A percentile compares a stretch with the other conserved stretches of the same genome.
Conservation (phyloP, 108 stramenopile species). For the Nitzschia palea region DNA sequence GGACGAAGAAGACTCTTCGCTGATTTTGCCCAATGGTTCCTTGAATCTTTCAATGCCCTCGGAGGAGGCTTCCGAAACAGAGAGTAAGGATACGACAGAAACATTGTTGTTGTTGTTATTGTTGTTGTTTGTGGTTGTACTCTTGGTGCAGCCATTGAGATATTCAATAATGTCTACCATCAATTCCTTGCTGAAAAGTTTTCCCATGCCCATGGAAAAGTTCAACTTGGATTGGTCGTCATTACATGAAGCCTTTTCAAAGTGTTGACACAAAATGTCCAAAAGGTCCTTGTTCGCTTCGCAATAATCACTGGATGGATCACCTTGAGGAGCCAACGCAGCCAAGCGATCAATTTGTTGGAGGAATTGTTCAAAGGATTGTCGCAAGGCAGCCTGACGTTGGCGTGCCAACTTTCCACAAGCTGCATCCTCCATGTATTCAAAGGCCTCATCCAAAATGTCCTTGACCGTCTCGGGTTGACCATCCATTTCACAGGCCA, state of each 20-base stretch:
- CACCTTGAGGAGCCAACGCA: not conserved
- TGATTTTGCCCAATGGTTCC: conserved; percentile 1
- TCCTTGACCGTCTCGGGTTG: conserved; percentile 11
- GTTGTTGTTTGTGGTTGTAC: too few species aligned
- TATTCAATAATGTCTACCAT: not conserved
- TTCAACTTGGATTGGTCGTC: too few species aligned
- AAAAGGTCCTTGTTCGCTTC: not conserved
- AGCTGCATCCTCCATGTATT: not conserved
- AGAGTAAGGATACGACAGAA: not conserved
- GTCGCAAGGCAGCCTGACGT: conserved; percentile 2
- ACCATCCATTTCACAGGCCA: conserved; percentile 14
- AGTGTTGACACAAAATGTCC: conserved; percentile 3
- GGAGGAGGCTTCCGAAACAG: not conserved
- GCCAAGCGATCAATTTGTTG: conserved; percentile 6
- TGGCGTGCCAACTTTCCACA: not conserved
- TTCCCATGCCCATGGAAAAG: too few species aligned
- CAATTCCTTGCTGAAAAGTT: not conserved
- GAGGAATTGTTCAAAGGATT: conserved; percentile 5
- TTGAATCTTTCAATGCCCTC: not conserved
- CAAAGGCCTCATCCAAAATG: conserved; percentile 9
- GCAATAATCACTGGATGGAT: not conserved
- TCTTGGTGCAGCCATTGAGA: not conserved
- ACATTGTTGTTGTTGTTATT: not conserved
- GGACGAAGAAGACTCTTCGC: not conserved
- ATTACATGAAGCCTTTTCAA: not conserved